Percentiles rank a stretch among this genome's conserved stretches.
phyloP scores from a whole-genome alignment of 2,329 filamentous ascomycete species.

The Emericellopsis atlantica region DNA sequence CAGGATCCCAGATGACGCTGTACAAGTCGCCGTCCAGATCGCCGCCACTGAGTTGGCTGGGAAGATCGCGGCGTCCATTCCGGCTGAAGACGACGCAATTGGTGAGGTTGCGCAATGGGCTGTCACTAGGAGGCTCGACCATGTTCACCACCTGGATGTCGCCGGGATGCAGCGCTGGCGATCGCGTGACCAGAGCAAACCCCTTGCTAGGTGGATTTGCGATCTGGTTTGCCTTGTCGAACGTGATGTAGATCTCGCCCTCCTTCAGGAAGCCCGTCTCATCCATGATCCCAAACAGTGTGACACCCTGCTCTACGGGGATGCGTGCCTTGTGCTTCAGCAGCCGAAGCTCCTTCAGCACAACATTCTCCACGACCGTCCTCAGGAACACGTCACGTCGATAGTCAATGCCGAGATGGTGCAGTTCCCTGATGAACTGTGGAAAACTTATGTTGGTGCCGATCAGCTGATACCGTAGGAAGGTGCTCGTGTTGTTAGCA shows the following conservation, averaged over 20 bases:
- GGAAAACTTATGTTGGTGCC: slow-evolving; percentile 47
- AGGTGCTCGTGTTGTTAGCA: slow-evolving; percentile 49
- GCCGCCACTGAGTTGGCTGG: slow-evolving; percentile 67
- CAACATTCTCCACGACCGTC: slow-evolving; percentile 55
- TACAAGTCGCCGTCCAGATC: slow-evolving; percentile 79
- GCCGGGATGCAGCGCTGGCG: slow-evolving; percentile 69
- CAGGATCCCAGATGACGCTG: slow-evolving; percentile 61
- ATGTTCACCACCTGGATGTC: slow-evolving; percentile 59
- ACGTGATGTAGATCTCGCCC: slow-evolving; percentile 55
- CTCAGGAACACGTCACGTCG: slow-evolving; percentile 56
- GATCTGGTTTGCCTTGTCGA: slow-evolving; percentile 22
- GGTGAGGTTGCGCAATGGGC: slow-evolving; percentile 45
- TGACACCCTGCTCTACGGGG: slow-evolving; percentile 55
- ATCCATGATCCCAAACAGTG: slow-evolving; percentile 74
- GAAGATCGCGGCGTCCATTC: slow-evolving; percentile 58
- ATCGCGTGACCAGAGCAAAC: slow-evolving; percentile 56
- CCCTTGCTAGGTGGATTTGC: slow-evolving; percentile 17
- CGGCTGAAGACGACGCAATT: slow-evolving; percentile 76
- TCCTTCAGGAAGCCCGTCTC: slow-evolving; percentile 58
- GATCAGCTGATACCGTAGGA: slow-evolving; percentile 50
- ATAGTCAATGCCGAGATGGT: slow-evolving; percentile 49
- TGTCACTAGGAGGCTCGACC: slow-evolving; percentile 43
- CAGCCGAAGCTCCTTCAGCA: slow-evolving; percentile 58
- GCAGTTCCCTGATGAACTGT: slow-evolving; percentile 46
- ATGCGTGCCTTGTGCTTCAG: slow-evolving; percentile 74